Evolutionary conservation across 805 yeast genomes (phyloP).

Genomic region (Ogataea paraovalis): DNA sequence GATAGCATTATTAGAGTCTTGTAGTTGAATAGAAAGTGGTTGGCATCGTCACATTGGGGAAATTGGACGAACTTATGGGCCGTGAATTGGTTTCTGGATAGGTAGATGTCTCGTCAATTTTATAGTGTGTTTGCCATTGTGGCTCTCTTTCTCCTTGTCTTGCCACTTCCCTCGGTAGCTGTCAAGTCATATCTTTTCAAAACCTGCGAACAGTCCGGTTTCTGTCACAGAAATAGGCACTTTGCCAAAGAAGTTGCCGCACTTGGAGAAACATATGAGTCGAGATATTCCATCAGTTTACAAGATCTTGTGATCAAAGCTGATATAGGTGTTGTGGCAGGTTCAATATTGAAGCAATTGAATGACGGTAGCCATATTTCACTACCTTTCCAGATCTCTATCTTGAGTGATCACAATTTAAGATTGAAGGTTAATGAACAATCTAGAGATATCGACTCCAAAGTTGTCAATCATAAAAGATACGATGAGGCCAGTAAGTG

Average conservation of each 20-base stretch:
- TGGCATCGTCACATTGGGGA: background rate
- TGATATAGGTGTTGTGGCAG: conserved; percentile 36
- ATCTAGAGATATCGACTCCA: conserved; percentile 29
- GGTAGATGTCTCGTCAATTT: background rate
- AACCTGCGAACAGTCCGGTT: conserved; percentile 75
- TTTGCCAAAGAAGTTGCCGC: conserved; percentile 45
- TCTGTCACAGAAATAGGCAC: conserved; percentile 75
- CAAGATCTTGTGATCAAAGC: conserved; percentile 29
- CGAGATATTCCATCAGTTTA: conserved; percentile 41
- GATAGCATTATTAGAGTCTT: too few species aligned
- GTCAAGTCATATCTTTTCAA: conserved; percentile 71
- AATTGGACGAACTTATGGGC: background rate
- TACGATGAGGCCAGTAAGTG: conserved; percentile 58
- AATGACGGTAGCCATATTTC: conserved; percentile 35
- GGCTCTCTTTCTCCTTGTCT: conserved; percentile 1
- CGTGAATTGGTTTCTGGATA: background rate
- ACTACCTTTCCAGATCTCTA: conserved; percentile 54
- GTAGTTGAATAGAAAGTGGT: too few species aligned
- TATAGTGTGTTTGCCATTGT: background rate
- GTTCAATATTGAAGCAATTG: conserved; percentile 43
- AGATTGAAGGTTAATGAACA: conserved; percentile 65
- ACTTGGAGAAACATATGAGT: conserved; percentile 22
- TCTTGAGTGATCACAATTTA: conserved; percentile 55
- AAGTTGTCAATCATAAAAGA: conserved; percentile 38
- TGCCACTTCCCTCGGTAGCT: conserved; percentile 25